Conservation (phyloP, 2,329 filamentous ascomycete genomes). For the Eurotiales sp. region DNA sequence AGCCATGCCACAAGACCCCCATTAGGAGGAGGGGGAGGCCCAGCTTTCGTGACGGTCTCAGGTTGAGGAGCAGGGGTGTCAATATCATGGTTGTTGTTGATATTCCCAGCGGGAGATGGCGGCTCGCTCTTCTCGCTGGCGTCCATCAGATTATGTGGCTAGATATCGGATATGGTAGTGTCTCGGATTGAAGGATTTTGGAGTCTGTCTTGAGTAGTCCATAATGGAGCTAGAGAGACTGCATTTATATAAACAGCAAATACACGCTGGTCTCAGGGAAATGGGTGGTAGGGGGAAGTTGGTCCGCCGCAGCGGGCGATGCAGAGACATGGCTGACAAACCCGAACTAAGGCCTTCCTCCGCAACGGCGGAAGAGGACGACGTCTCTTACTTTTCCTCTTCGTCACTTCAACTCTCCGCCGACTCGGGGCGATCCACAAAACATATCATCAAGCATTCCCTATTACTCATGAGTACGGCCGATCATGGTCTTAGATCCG, state of each 20-base stretch:
- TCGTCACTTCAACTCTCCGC: background rate
- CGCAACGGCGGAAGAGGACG: slow-evolving; percentile 5
- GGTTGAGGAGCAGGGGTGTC: background rate
- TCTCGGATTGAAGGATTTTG: too few relatives aligned
- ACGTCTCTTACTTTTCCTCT: background rate
- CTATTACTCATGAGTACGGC: background rate
- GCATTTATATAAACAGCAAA: too few relatives aligned
- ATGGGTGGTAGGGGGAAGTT: background rate
- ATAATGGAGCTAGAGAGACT: too few relatives aligned
- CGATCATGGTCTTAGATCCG: background rate
- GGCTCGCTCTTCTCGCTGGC: background rate
- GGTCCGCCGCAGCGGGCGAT: slow-evolving; percentile 2
- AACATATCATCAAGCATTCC: background rate
- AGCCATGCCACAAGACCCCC: slow-evolving; percentile 30
- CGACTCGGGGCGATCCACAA: slow-evolving; percentile 4
- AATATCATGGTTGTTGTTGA: background rate
- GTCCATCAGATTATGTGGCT: background rate
- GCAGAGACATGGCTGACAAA: background rate
- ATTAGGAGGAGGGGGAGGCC: slow-evolving; percentile 24
- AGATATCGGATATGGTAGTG: too few relatives aligned
- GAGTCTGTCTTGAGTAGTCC: too few relatives aligned
- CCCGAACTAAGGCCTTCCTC: background rate
- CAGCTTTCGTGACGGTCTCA: slow-evolving; percentile 7
- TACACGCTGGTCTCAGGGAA: too few relatives aligned
- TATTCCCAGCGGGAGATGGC: background rate